These are phyloP conservation scores for Boletus rubescentipes DNA, from an alignment of 768 basidiomycete genomes.

Conservation along the genomic window DNA sequence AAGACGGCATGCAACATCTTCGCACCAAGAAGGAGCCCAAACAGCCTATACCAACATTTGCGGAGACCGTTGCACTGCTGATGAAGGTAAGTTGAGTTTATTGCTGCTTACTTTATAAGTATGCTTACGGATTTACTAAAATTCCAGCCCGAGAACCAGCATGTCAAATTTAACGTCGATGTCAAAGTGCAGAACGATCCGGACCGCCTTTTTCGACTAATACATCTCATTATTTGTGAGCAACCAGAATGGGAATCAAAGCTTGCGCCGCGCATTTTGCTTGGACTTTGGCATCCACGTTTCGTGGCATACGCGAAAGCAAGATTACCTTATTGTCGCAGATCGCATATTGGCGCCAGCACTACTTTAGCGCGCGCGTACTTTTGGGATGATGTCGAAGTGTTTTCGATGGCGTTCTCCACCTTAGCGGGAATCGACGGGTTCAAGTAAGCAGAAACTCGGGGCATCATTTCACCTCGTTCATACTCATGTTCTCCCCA, in stretches of 20 bases:
- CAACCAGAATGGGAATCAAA: slow-evolving; percentile 70
- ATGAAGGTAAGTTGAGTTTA: slow-evolving; percentile 64
- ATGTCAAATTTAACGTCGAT: slow-evolving; percentile 83
- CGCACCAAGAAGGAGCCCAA: slow-evolving; percentile 77
- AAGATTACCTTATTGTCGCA: slow-evolving; percentile 76
- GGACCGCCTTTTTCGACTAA: slow-evolving; percentile 74
- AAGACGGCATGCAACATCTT: slow-evolving; percentile 71
- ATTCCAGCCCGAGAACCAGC: slow-evolving; percentile 65
- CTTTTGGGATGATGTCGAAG: slow-evolving; percentile 87
- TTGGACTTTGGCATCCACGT: slow-evolving; percentile 89
- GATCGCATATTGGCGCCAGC: slow-evolving; percentile 82
- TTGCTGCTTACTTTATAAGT: slow-evolving; percentile 8
- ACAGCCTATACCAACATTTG: slow-evolving; percentile 89
- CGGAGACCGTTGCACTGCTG: slow-evolving; percentile 74
- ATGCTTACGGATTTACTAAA: slow-evolving; percentile 3
- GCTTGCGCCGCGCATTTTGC: slow-evolving; percentile 77
- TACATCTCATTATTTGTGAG: slow-evolving; percentile 63
- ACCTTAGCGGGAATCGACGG: slow-evolving; percentile 74
- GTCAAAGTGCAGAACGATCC: slow-evolving; percentile 95
- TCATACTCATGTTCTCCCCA: slow-evolving; percentile 21
- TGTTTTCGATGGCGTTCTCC: slow-evolving; percentile 82
- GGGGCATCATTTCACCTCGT: not conserved
- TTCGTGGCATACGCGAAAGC: slow-evolving; percentile 78
- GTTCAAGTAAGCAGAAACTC: slow-evolving; percentile 45
- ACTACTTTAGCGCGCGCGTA: slow-evolving; percentile 73